Percentiles rank a stretch among this genome's conserved stretches.
phyloP scores from a whole-genome alignment of 257 asterid genomes.

The Gentiana dahurica region DNA sequence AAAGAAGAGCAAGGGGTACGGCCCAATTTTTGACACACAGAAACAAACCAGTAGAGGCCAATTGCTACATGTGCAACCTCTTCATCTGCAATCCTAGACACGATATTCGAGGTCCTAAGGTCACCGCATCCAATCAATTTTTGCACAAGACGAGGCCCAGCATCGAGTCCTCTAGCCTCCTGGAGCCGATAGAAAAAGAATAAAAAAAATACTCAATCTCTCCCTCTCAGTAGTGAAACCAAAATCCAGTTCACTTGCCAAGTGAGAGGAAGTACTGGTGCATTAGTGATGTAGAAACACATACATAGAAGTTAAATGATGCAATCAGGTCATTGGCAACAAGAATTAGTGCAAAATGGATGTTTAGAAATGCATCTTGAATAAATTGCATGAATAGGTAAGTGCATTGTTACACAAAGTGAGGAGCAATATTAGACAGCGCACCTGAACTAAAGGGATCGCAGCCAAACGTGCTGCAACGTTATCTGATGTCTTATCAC shows the following conservation, averaged over 20 bases:
- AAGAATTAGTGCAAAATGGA: background rate
- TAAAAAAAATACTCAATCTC: no score
- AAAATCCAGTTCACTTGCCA: no score
- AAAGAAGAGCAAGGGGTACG: slow-evolving; percentile 61
- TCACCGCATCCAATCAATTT: slow-evolving; percentile 80
- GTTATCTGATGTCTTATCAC: slow-evolving; percentile 71
- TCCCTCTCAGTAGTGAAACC: background rate
- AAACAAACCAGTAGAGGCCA: slow-evolving; percentile 82
- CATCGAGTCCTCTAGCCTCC: slow-evolving; percentile 99
- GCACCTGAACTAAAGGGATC: slow-evolving; percentile 91
- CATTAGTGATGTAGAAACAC: no score
- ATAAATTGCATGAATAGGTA: no score
- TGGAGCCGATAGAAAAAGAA: slow-evolving; percentile 7
- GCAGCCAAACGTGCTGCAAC: slow-evolving; percentile 91
- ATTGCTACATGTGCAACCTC: slow-evolving; percentile 96
- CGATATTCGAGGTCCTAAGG: slow-evolving; percentile 69
- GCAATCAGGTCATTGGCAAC: no score
- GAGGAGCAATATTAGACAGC: background rate
- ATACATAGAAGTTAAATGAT: no score
- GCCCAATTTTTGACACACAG: slow-evolving; percentile 67
- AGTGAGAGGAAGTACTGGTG: no score
- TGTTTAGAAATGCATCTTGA: background rate
- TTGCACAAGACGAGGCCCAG: slow-evolving; percentile 91
- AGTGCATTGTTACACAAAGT: background rate
- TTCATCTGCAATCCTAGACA: slow-evolving; percentile 76